Evolutionary conservation across 345 rosid species (phyloP).

Genomic region (Hibiscus mutabilis): DNA sequence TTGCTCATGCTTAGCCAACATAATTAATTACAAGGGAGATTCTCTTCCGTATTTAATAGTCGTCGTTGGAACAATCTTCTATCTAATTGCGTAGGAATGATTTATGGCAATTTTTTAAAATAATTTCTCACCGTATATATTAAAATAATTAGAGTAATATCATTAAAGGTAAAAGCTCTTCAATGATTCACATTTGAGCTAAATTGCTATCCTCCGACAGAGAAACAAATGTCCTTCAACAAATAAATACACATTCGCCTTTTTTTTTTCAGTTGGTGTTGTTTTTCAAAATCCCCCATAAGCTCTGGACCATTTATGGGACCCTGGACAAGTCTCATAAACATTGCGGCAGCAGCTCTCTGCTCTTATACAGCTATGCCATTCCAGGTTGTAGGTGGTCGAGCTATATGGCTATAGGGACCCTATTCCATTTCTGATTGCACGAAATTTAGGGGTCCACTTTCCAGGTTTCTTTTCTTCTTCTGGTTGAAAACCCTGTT

Average conservation of each 20-base stretch:
- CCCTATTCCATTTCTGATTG: not conserved
- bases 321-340: constrained; percentile 18
- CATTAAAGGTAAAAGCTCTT: no score
- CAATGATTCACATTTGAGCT: not conserved
- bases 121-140: no score
- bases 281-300: constrained; percentile 18
- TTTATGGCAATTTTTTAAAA: no score
- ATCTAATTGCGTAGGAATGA: no score
- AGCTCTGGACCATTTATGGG: constrained; percentile 28
- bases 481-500: not conserved
- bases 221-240: not conserved
- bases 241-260: not conserved
- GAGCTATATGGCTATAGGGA: not conserved
- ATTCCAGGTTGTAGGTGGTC: constrained; percentile 15
- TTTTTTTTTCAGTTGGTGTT: not conserved
- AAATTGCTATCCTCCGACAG: not conserved
- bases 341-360: constrained; percentile 19
- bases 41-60: no score
- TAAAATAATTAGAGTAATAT: no score
- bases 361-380: constrained; percentile 25
- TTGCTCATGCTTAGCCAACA: no score
- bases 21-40: no score
- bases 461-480: not conserved
- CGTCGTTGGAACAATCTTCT: no score
- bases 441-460: not conserved